Base-by-base conservation (phyloP, 2,329 filamentous ascomycete genomes). In the Alternaria sp. region DNA sequence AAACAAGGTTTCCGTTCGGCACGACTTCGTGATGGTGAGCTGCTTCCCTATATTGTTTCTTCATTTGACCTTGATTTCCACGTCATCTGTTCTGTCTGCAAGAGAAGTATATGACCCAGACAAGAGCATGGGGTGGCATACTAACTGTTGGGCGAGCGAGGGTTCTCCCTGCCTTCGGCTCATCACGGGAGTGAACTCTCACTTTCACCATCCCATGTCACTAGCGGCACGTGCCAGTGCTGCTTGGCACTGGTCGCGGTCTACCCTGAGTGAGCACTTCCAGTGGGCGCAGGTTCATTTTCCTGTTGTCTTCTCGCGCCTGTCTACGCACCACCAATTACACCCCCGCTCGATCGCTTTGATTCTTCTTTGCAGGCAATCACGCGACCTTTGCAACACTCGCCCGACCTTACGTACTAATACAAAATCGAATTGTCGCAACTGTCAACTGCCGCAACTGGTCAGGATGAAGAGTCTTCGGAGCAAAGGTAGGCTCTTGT, bases 401-500 rank as follows among this genome's bases (percentile, higher is more conserved):
- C 11, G 43, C 45, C 30, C 37, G 10, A 45, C 25, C 11, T 51
- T 45, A 20, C 20, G 15, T 25, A 53, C 49, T 53, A n/a, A 41
- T 2, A 12, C 30, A 53, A 53, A 11, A 12, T 20, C 30, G 21
- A 37, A 21, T 53, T 23, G 20, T 53, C 37, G 3, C n/a, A 33
- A 14, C 14, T 21, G 37, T 25, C 11, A 8, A 11, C 5, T 7
- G 18, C 25, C 11, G 26, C 45, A 37, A 20, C 25, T 53, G 9
- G 26, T 9, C 47, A 65, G 11, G 5, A 73, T 72, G 72, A 70
- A 70, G 51, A 67, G 58, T 18, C 62, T 75, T 37, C 69, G 65
- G 53, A 54, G 41, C 20, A 72, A 70, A 67, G 68, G 71, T 68
- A 68, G 20, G 57, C 14, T 54, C 10, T 53, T 46, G 8, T 11